Conservation (phyloP, 768 basidiomycete genomes). For the Tremella fuciformis region DNA sequence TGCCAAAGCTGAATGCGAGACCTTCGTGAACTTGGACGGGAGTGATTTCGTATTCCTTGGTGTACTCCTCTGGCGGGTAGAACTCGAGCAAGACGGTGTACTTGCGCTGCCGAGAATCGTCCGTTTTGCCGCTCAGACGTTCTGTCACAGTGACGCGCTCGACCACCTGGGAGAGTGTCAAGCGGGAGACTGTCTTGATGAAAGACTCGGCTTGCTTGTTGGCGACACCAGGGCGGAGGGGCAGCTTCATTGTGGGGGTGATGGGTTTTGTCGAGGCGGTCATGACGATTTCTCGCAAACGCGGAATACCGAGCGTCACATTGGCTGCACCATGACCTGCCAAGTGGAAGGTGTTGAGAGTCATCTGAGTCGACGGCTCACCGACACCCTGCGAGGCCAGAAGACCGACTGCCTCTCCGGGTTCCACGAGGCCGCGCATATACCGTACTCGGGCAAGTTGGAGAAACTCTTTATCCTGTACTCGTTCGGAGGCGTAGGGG, state of each 20-base stretch:
- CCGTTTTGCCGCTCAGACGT: constrained; percentile 60
- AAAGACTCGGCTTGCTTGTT: constrained; percentile 65
- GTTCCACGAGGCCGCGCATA: constrained; percentile 87
- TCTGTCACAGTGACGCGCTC: constrained; percentile 80
- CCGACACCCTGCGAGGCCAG: constrained; percentile 96
- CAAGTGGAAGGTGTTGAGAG: constrained; percentile 98
- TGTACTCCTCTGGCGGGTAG: constrained; percentile 81
- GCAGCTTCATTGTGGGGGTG: constrained; percentile 94
- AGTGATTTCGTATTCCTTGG: constrained; percentile 73
- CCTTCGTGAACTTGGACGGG: constrained; percentile 68
- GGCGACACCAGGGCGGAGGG: constrained; percentile 60
- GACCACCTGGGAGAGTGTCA: constrained; percentile 83
- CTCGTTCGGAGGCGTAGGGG: constrained; percentile 51
- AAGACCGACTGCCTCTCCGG: constrained; percentile 96
- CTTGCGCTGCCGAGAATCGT: constrained; percentile 64
- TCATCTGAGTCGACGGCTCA: constrained; percentile 99
- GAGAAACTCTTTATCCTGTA: constrained; percentile 59
- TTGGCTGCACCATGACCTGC: constrained; percentile 99
- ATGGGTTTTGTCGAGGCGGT: constrained; percentile 93
- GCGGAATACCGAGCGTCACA: constrained; percentile 97
- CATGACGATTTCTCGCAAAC: constrained; percentile 98
- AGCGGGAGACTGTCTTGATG: constrained; percentile 81
- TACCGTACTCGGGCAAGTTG: constrained; percentile 87
- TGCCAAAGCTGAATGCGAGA: constrained; percentile 72
- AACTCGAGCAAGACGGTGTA: constrained; percentile 79